These are phyloP conservation scores for Closterium sp. DNA, from an alignment of 139 green algal species.

Conservation along the genomic window DNA sequence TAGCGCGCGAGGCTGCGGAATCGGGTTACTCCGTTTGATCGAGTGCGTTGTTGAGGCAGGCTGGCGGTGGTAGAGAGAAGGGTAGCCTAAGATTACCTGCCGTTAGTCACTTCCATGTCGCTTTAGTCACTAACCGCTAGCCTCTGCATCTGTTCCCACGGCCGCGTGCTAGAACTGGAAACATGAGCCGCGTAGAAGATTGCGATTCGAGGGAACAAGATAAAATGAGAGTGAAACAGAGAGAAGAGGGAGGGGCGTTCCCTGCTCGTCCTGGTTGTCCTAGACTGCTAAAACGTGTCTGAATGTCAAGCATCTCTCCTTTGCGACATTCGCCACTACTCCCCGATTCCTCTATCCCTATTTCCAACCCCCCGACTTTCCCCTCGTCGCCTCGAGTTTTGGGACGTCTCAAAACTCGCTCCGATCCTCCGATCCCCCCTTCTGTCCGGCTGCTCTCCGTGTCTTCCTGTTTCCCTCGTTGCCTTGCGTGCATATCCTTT, in stretches of 20 bases:
- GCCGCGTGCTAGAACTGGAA: background rate
- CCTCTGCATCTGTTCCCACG: too few relatives aligned
- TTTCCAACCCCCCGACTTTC: background rate
- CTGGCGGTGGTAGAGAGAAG: background rate
- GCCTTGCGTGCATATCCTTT: too few relatives aligned
- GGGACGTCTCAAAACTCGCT: background rate
- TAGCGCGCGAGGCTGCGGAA: background rate
- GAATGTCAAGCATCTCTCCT: background rate
- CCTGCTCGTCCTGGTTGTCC: background rate
- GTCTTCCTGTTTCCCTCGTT: too few relatives aligned
- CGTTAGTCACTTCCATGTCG: too few relatives aligned
- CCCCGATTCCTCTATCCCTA: background rate
- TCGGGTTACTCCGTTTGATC: background rate
- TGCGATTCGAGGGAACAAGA: background rate
- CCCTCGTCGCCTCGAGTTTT: background rate
- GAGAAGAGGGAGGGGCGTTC: too few relatives aligned
- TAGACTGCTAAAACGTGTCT: background rate
- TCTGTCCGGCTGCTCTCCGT: background rate
- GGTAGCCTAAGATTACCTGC: too few relatives aligned
- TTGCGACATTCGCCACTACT: background rate
- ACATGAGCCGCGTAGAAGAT: background rate
- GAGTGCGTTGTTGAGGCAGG: background rate
- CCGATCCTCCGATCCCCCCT: background rate
- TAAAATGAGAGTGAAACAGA: background rate
- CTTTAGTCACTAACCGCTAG: too few relatives aligned